These are phyloP conservation scores for Eucalyptus globulus DNA, from an alignment of 345 rosid genomes.

Conservation along the genomic window DNA sequence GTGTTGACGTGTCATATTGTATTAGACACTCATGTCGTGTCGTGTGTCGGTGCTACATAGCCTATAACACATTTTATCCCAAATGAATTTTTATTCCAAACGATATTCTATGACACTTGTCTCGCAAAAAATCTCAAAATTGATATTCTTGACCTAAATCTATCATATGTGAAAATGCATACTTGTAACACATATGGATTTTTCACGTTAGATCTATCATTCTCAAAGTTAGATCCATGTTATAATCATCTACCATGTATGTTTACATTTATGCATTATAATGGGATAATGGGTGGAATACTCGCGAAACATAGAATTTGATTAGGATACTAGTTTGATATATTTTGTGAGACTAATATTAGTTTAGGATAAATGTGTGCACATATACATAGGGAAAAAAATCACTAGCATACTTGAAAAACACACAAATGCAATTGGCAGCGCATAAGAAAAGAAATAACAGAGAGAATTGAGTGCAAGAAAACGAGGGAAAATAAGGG, in stretches of 20 bases:
- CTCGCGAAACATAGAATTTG: neutral
- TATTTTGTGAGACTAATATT: neutral
- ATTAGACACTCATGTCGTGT: no score
- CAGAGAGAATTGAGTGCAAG: neutral
- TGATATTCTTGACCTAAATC: neutral
- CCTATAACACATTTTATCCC: neutral
- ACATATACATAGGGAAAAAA: no score
- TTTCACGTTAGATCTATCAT: neutral
- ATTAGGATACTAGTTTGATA: neutral
- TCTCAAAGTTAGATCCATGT: neutral
- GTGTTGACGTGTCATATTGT: no score
- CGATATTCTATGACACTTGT: neutral
- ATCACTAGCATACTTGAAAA: neutral
- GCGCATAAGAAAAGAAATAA: no score
- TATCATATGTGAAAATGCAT: neutral
- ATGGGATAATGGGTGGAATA: neutral
- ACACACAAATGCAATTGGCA: no score
- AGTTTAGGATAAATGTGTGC: neutral
- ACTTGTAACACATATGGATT: neutral
- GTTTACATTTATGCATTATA: neutral
- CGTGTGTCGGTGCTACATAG: no score
- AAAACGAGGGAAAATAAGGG: neutral
- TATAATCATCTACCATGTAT: fast-evolving
- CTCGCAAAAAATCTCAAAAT: neutral
- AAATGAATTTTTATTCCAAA: no score